Conservation (phyloP, 169 alveolate species). For the Pseudocohnilembus persalinus region DNA sequence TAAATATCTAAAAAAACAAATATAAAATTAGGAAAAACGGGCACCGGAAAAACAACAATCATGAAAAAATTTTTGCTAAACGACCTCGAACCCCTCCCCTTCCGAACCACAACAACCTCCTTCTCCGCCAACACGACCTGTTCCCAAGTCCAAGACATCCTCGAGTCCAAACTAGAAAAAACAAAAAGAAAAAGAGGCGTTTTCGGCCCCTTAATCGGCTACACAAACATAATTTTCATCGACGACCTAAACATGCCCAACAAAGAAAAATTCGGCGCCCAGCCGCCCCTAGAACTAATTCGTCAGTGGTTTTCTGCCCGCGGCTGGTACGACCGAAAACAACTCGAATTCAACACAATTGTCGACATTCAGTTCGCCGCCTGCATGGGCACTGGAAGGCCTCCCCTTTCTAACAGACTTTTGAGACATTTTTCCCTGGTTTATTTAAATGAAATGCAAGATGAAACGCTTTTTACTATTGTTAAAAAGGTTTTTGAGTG, state of each 20-base stretch:
- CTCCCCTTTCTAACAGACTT: slow-evolving; percentile 58
- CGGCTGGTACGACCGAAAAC: slow-evolving; percentile 71
- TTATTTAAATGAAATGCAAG: slow-evolving; percentile 49
- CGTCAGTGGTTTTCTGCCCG: slow-evolving; percentile 59
- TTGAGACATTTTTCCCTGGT: slow-evolving; percentile 59
- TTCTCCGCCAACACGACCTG: slow-evolving; percentile 64
- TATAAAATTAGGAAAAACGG: slow-evolving; percentile 22
- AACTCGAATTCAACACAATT: slow-evolving; percentile 54
- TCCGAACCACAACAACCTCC: slow-evolving; percentile 61
- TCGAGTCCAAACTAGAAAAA: slow-evolving; percentile 64
- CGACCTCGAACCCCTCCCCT: slow-evolving; percentile 59
- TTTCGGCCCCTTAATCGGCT: slow-evolving; percentile 67
- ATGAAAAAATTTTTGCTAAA: slow-evolving; percentile 54
- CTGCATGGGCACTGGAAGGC: slow-evolving; percentile 65
- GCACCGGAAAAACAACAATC: slow-evolving; percentile 65
- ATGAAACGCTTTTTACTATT: slow-evolving; percentile 45
- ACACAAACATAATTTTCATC: slow-evolving; percentile 53
- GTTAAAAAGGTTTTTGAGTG: slow-evolving; percentile 52
- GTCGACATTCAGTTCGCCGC: slow-evolving; percentile 52
- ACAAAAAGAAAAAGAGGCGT: slow-evolving; percentile 69
- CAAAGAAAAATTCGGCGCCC: slow-evolving; percentile 71
- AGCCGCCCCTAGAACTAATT: slow-evolving; percentile 73
- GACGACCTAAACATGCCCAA: slow-evolving; percentile 78
- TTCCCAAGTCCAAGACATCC: slow-evolving; percentile 45
- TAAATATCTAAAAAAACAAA: too few species aligned